phyloP scores from a whole-genome alignment of 495 filamentous ascomycete species.

The Aspergillus nanangensis region DNA sequence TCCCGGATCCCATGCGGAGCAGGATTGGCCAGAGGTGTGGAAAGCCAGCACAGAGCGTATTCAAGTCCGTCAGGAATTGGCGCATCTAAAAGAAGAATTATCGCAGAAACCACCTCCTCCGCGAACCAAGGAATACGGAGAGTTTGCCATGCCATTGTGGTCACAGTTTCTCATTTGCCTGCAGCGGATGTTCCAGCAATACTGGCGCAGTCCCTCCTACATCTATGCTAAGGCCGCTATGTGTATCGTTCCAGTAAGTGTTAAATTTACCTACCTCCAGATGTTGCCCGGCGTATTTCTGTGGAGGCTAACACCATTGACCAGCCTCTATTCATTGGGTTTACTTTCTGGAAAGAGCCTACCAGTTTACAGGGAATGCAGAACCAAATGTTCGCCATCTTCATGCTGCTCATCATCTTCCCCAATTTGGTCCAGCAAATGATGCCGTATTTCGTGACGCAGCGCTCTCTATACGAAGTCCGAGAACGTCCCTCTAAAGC shows the following conservation, averaged over 20 bases:
- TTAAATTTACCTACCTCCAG: background rate
- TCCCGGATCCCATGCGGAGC: constrained; percentile 64
- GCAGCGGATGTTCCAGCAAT: constrained; percentile 74
- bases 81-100: constrained; percentile 52
- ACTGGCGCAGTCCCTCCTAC: constrained; percentile 85
- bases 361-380: constrained; percentile 74
- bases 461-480: constrained; percentile 77
- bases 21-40: constrained; percentile 81
- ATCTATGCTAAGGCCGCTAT: constrained; percentile 69
- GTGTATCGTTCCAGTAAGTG: constrained; percentile 34
- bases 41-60: constrained; percentile 63
- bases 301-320: constrained; percentile 27
- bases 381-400: constrained; percentile 84
- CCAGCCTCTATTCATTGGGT: constrained; percentile 80
- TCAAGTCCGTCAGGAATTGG: constrained; percentile 61
- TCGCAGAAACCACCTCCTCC: constrained; percentile 38
- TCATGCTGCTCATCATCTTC: constrained; percentile 77
- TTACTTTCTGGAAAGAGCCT: constrained; percentile 74
- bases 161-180: constrained; percentile 45
- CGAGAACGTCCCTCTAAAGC: constrained; percentile 81
- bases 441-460: constrained; percentile 78
- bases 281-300: background rate
- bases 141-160: constrained; percentile 48
- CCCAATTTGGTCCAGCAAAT: constrained; percentile 74
- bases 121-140: constrained; percentile 30